phyloP scores from a whole-genome alignment of 2,329 filamentous ascomycete species.

The Dothideomycetes sp. region DNA sequence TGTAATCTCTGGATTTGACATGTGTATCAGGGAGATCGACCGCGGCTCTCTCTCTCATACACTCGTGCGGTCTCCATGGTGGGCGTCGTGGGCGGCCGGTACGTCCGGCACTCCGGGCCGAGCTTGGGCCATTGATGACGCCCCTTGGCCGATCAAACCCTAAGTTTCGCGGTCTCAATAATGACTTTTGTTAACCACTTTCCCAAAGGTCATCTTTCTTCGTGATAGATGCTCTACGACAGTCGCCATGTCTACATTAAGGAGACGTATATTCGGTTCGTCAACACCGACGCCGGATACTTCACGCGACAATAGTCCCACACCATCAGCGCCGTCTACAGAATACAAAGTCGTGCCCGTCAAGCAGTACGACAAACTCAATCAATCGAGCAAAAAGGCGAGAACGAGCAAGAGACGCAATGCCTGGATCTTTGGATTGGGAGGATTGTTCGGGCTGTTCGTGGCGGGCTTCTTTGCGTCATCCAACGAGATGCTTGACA shows the following conservation, averaged over 20 bases:
- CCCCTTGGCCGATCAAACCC: no score
- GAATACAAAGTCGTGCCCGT: conserved; percentile 45
- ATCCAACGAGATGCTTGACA: conserved; percentile 78
- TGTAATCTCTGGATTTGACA: no score
- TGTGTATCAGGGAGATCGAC: no score
- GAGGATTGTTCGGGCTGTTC: conserved; percentile 83
- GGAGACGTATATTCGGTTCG: conserved; percentile 27
- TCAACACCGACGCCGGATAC: conserved; percentile 21
- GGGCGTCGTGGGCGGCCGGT: no score
- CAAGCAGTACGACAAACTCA: conserved; percentile 39
- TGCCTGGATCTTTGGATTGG: conserved; percentile 76
- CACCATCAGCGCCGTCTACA: conserved; percentile 28
- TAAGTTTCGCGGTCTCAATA: no score
- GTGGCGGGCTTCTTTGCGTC: conserved; percentile 83
- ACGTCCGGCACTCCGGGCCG: no score
- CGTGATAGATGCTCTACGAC: no score
- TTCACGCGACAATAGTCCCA: conserved; percentile 32
- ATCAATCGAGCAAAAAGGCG: conserved; percentile 25
- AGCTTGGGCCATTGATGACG: no score
- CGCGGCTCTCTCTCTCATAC: no score
- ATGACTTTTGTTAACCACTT: no score
- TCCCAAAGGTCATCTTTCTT: no score
- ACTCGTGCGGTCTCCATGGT: no score
- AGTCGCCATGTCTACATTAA: conserved; percentile 23
- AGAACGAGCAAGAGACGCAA: conserved; percentile 56